Evolutionary conservation across 169 alveolate species (phyloP).

Genomic region (Babesia ovata): DNA sequence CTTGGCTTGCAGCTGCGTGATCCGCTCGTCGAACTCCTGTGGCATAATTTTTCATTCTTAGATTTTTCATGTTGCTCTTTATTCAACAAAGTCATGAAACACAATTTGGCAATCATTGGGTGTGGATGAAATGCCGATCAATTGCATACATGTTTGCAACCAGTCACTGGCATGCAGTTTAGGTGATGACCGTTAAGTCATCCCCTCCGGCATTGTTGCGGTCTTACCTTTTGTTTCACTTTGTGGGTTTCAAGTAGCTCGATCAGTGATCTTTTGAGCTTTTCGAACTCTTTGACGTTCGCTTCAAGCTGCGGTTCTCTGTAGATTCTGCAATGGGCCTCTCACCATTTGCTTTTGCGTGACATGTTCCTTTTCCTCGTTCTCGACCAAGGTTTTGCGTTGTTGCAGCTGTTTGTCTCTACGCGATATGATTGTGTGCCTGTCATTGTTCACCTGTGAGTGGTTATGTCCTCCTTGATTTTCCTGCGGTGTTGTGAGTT

Average conservation of each 20-base stretch:
- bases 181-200: not conserved
- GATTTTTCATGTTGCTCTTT: too few relatives aligned
- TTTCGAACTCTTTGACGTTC: constrained; percentile 32
- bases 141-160: too few relatives aligned
- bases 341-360: constrained; percentile 28
- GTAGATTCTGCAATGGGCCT: not conserved
- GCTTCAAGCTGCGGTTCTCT: constrained; percentile 2
- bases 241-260: constrained; percentile 35
- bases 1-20: constrained; percentile 19
- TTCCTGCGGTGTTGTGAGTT: constrained; percentile 4
- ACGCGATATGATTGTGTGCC: not conserved
- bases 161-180: not conserved
- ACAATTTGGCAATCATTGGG: too few relatives aligned
- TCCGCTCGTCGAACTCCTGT: constrained; percentile 42
- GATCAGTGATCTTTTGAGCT: constrained; percentile 14
- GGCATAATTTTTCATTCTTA: not conserved
- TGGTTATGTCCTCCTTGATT: constrained; percentile 39
- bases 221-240: constrained; percentile 20
- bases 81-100: too few relatives aligned
- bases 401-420: constrained; percentile 42
- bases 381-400: constrained; percentile 3
- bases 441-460: constrained; percentile 16
- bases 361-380: constrained; percentile 26
- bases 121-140: too few relatives aligned
- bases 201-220: not conserved